These are phyloP conservation scores for Penicillium angulare DNA, from an alignment of 495 filamentous ascomycete genomes.

Conservation along the genomic window DNA sequence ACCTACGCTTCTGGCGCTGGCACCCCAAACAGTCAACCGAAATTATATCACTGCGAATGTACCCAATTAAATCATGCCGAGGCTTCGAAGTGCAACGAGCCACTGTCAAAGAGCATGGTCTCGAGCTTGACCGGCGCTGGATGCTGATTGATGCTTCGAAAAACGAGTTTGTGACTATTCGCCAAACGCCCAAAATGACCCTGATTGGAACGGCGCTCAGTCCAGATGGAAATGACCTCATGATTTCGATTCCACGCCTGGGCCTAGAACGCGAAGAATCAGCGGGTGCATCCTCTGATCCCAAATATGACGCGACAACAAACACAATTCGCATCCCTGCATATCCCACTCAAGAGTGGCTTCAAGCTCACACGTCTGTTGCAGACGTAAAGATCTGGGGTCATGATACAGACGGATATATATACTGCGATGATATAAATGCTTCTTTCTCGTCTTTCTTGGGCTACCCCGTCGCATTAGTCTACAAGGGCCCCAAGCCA, in stretches of 20 bases:
- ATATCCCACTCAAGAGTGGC: slow-evolving; percentile 30
- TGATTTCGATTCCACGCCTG: slow-evolving; percentile 25
- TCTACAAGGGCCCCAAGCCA: slow-evolving; percentile 43
- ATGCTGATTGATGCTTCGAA: slow-evolving; percentile 43
- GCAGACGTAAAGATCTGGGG: slow-evolving; percentile 41
- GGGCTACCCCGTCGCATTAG: slow-evolving; percentile 31
- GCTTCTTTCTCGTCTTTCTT: slow-evolving; percentile 34
- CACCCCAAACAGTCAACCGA: slow-evolving; percentile 26
- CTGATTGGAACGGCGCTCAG: slow-evolving; percentile 37
- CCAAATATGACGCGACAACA: background rate
- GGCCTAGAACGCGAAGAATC: too few species aligned
- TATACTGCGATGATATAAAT: slow-evolving; percentile 35
- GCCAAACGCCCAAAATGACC: slow-evolving; percentile 44
- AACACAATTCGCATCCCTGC: slow-evolving; percentile 30
- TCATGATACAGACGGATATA: slow-evolving; percentile 38
- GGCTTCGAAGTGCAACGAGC: slow-evolving; percentile 68
- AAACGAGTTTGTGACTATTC: slow-evolving; percentile 42
- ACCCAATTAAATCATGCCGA: slow-evolving; percentile 87
- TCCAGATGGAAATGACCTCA: slow-evolving; percentile 19
- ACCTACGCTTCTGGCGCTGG: slow-evolving; percentile 14
- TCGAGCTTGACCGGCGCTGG: slow-evolving; percentile 74
- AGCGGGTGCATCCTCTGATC: background rate
- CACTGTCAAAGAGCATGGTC: slow-evolving; percentile 65
- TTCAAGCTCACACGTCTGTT: slow-evolving; percentile 29
- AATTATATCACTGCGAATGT: slow-evolving; percentile 62